Evolutionary conservation across 2,329 filamentous ascomycete species (phyloP), one percentile per base, ranked within the genome.

Genomic region (Ascocoryne sarcoides): DNA sequence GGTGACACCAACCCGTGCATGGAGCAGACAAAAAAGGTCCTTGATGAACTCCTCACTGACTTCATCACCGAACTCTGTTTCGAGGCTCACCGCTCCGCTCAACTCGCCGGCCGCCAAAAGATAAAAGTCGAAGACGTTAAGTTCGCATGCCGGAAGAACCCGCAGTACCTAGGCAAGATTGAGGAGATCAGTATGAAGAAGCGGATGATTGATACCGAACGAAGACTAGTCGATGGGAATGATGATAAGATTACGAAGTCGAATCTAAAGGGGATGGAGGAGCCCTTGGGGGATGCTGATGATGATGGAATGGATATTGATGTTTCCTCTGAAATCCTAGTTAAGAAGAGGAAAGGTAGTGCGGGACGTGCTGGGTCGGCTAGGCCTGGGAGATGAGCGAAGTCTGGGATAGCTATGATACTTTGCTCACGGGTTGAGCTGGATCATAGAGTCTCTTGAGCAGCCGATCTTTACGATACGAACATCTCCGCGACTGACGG

Each of bases 111-210:
- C 0, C 84, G 92, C 2, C 86, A 94, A 56, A 98, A 98, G 66
- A 88, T 98, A 65, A 98, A 98, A 63, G 85, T 94, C 56, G 90
- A 95, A 57, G 92, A 98, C 64, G 95, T 98, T 66, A 88, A 93
- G 58, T 98, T 94, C 64, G 87, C 88, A 29, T 76, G 96, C 52
- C 77, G 92, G 21, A 78, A 84, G 49, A 93, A 96, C 57, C 81
- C 84, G 7, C 70, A 76, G 44, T 93, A 94, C 60, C 70, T 96
- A 32, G 92, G 92, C 36, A 80, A 90, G 56, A 88, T 96, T 40
- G 79, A 86, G 60, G 88, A 95, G 66, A 77, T 94, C 57, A 75
- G 95, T 51, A 83, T 86, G 63, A 89, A 90, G 70, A 87, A 93
- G 53, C 81, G 81, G 59, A 80, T 88, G 58, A 79, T 96, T 47